A percentile compares a stretch with the other conserved stretches of the same genome.
phyloP scores from a whole-genome alignment of 805 yeast species.

The Sugiyamaella smithiae region DNA sequence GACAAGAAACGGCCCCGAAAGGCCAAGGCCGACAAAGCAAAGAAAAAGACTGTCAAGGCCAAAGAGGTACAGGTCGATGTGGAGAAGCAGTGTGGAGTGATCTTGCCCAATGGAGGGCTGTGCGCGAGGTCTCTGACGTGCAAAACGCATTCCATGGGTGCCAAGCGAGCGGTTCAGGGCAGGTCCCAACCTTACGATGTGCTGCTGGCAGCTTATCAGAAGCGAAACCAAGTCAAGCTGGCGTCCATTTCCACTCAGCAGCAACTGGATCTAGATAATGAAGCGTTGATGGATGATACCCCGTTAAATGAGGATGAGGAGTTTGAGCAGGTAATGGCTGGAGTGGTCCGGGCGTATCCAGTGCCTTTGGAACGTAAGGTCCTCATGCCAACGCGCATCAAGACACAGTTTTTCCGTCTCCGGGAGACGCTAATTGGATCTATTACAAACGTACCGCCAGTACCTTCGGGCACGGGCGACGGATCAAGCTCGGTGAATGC shows the following conservation, averaged over 20 bases:
- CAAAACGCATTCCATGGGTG: conserved; percentile 93
- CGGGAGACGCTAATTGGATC: conserved; percentile 89
- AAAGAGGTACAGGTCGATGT: conserved; percentile 81
- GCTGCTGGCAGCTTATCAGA: conserved; percentile 80
- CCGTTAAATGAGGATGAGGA: conserved; percentile 83
- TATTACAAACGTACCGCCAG: conserved; percentile 49
- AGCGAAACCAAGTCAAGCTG: conserved; percentile 80
- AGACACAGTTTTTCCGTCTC: conserved; percentile 72
- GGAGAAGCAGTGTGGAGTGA: conserved; percentile 89
- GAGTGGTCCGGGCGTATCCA: conserved; percentile 74
- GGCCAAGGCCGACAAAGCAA: conserved; percentile 10
- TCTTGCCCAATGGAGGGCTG: conserved; percentile 78
- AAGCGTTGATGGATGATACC: conserved; percentile 27
- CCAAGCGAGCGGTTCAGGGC: conserved; percentile 86
- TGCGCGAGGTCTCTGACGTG: conserved; percentile 90
- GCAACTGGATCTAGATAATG: conserved; percentile 34
- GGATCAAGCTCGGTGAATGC: conserved; percentile 16
- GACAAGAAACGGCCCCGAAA: conserved; percentile 14
- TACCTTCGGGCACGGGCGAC: conserved; percentile 45
- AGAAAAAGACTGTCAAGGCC: conserved; percentile 36
- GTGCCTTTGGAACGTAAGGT: conserved; percentile 71
- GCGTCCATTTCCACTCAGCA: conserved; percentile 46
- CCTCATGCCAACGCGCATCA: conserved; percentile 62
- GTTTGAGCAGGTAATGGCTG: conserved; percentile 81
- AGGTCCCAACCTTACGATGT: conserved; percentile 84